Evolutionary conservation across 169 alveolate species (phyloP).

Genomic region (Cryptosporidium viatorum): DNA sequence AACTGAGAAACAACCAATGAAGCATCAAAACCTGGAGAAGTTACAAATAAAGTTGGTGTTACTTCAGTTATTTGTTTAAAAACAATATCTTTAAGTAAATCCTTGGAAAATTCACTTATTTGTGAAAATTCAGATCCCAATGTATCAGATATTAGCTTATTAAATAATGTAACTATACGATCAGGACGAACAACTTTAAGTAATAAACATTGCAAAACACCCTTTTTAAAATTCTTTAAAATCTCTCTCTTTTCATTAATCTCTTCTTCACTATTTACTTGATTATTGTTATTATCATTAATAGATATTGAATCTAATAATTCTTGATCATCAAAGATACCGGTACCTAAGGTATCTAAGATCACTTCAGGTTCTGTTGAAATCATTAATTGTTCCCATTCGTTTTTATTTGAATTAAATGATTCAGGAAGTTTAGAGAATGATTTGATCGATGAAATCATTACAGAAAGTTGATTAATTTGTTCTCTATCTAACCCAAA

Average conservation of each 20-base stretch:
- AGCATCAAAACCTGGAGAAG: slow-evolving; percentile 99
- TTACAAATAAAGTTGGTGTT: slow-evolving; percentile 91
- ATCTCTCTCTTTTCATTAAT: neutral
- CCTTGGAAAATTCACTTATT: slow-evolving; percentile 87
- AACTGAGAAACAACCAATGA: slow-evolving; percentile 91
- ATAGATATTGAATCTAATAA: neutral
- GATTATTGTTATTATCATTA: slow-evolving; percentile 17
- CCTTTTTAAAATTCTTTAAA: slow-evolving; percentile 10
- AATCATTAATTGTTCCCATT: slow-evolving; percentile 72
- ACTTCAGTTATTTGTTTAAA: slow-evolving; percentile 90
- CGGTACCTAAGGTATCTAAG: slow-evolving; percentile 43
- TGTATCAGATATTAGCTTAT: slow-evolving; percentile 85
- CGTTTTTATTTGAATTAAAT: slow-evolving; percentile 41
- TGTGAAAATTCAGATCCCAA: slow-evolving; percentile 90
- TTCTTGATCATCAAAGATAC: slow-evolving; percentile 3
- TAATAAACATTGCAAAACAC: slow-evolving; percentile 80
- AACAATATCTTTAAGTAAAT: slow-evolving; percentile 87
- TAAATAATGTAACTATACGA: slow-evolving; percentile 87
- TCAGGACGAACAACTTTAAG: slow-evolving; percentile 95
- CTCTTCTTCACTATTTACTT: neutral
- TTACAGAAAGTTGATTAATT: neutral
- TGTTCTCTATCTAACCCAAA: slow-evolving; percentile 31
- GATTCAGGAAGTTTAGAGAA: slow-evolving; percentile 57
- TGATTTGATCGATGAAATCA: slow-evolving; percentile 32
- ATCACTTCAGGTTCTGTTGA: slow-evolving; percentile 76